Conservation (phyloP, 2,329 filamentous ascomycete genomes). For the Fusarium kyushuense region DNA sequence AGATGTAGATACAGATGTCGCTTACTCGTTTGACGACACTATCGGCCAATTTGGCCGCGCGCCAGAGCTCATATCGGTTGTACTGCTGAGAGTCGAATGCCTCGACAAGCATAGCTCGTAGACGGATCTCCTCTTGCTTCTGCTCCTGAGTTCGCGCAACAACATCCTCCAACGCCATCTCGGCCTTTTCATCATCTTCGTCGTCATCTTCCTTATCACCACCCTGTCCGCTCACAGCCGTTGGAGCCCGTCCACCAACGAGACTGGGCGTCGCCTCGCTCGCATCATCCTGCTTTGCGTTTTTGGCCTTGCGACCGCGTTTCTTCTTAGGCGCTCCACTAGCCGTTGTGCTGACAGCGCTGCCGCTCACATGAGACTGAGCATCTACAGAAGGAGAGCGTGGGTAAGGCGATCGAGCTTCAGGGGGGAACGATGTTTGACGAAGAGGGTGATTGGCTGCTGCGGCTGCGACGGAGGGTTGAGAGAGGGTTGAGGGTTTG, state of each 20-base stretch:
- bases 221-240: slow-evolving; percentile 60
- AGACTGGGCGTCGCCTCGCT: slow-evolving; percentile 61
- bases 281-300: slow-evolving; percentile 59
- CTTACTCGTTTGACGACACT: slow-evolving; percentile 75
- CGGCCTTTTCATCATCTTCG: slow-evolving; percentile 68
- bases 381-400: slow-evolving; percentile 76
- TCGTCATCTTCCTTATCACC: slow-evolving; percentile 65
- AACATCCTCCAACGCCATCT: slow-evolving; percentile 68
- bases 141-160: slow-evolving; percentile 75
- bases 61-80: slow-evolving; percentile 77
- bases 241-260: slow-evolving; percentile 56
- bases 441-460: slow-evolving; percentile 75
- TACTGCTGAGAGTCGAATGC: slow-evolving; percentile 75
- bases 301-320: slow-evolving; percentile 71
- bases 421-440: slow-evolving; percentile 84
- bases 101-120: slow-evolving; percentile 71
- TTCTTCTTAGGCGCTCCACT: slow-evolving; percentile 66
- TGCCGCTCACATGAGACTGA: slow-evolving; percentile 71
- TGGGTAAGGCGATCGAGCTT: slow-evolving; percentile 65
- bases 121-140: slow-evolving; percentile 70
- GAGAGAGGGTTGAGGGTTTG: slow-evolving; percentile 74
- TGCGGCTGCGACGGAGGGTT: slow-evolving; percentile 62
- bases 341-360: slow-evolving; percentile 62
- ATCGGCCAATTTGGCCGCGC: slow-evolving; percentile 75
- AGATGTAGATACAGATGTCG: slow-evolving; percentile 3